Conservation (phyloP, 1,139 yeast species). For the Suhomyces bolitotheri region DNA sequence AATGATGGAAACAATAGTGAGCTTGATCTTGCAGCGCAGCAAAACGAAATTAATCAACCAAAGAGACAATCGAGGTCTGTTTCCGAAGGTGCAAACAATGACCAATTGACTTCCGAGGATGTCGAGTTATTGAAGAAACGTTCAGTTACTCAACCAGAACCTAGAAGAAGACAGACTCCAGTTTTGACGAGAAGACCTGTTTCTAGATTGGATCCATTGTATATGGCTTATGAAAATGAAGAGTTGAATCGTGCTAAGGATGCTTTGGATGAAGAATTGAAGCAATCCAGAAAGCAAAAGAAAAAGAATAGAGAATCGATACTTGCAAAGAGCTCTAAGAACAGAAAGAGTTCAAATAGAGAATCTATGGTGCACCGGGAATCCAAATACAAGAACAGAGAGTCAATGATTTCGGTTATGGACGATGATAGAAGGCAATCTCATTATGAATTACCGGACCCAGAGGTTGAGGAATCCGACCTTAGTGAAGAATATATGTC, state of each 20-base stretch:
- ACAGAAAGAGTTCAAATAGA: constrained; percentile 23
- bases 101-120: constrained; percentile 42
- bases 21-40: constrained; percentile 24
- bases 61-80: constrained; percentile 44
- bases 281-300: constrained; percentile 22
- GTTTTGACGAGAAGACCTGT: constrained; percentile 59
- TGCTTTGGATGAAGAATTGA: constrained; percentile 42
- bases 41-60: constrained; percentile 35
- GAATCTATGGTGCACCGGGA: constrained; percentile 38
- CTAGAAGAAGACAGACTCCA: constrained; percentile 43
- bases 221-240: constrained; percentile 50
- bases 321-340: constrained; percentile 11
- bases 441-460: constrained; percentile 40
- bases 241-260: constrained; percentile 49
- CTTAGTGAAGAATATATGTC: constrained; percentile 48
- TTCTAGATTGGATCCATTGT: constrained; percentile 67
- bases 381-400: constrained; percentile 13
- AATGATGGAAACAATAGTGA: constrained; percentile 32
- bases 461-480: constrained; percentile 37
- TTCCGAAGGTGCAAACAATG: constrained; percentile 36
- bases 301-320: constrained; percentile 25
- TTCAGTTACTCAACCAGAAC: constrained; percentile 47
- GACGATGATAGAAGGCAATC: constrained; percentile 22
- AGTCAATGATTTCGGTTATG: constrained; percentile 23
- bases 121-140: constrained; percentile 47